A percentile compares a stretch with the other conserved stretches of the same genome.
Conservation (phyloP, 441 rosid species). For the Raphanus hybrid region DNA sequence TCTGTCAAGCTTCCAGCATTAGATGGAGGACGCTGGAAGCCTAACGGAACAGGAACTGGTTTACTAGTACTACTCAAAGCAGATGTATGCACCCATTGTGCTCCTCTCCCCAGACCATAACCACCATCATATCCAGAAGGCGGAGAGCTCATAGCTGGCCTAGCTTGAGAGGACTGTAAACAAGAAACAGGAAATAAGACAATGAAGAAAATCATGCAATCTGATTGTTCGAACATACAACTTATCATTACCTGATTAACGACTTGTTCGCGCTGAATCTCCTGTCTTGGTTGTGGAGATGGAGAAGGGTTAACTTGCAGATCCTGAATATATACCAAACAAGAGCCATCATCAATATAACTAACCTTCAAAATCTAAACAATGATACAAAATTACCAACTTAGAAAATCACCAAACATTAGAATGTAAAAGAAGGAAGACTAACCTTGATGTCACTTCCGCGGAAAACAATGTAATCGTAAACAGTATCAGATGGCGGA, state of each 20-base stretch:
- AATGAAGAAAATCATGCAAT: neutral
- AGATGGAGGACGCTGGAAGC: constrained; percentile 33
- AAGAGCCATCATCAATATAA: neutral
- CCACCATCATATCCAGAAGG: constrained; percentile 35
- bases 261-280: constrained; percentile 47
- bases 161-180: constrained; percentile 41
- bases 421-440: too few relatives aligned
- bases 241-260: constrained; percentile 50
- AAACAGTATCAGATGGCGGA: constrained; percentile 52
- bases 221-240: neutral
- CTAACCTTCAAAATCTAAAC: too few relatives aligned
- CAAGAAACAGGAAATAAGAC: constrained; percentile 1
- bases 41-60: constrained; percentile 33
- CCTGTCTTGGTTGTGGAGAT: constrained; percentile 45
- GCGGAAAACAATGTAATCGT: constrained; percentile 59
- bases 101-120: constrained; percentile 42
- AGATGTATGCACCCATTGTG: constrained; percentile 49
- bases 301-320: constrained; percentile 58
- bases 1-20: constrained; percentile 29
- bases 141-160: constrained; percentile 39
- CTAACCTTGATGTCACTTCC: constrained; percentile 54
- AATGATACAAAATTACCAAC: too few relatives aligned
- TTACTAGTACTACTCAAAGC: constrained; percentile 46
- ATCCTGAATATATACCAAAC: constrained; percentile 49
- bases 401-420: too few relatives aligned